Evolutionary conservation across 169 alveolate genomes (phyloP).

Genomic region (Eimeria sp.): DNA sequence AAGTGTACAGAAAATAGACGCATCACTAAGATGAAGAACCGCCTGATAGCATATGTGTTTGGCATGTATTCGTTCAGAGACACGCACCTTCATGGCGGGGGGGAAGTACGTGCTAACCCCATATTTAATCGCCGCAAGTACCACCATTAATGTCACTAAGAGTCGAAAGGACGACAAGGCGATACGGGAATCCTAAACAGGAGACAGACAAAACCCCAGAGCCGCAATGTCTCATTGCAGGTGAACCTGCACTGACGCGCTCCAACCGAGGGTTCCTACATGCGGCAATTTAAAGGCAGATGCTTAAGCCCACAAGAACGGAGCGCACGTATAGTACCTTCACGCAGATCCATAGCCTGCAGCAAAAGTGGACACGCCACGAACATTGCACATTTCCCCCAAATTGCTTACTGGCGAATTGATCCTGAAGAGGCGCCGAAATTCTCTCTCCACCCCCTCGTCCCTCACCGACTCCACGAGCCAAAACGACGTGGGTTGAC

Average conservation of each 20-base stretch:
- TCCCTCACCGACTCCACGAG: slow-evolving; percentile 68
- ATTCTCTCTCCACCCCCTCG: slow-evolving; percentile 67
- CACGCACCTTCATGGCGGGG: slow-evolving; percentile 76
- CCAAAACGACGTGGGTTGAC: slow-evolving; percentile 75
- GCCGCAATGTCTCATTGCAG: background rate
- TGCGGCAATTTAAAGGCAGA: background rate
- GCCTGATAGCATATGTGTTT: no score
- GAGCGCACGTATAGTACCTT: background rate
- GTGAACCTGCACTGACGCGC: background rate
- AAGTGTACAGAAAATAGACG: background rate
- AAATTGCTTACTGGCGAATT: slow-evolving; percentile 42
- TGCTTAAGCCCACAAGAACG: background rate
- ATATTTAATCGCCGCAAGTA: slow-evolving; percentile 61
- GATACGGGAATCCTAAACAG: slow-evolving; percentile 54
- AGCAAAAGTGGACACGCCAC: background rate
- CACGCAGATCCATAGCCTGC: background rate
- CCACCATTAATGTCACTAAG: slow-evolving; percentile 61
- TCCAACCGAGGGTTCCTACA: background rate
- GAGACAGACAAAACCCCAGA: background rate
- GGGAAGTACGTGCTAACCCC: slow-evolving; percentile 76
- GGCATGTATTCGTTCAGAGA: background rate
- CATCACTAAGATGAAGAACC: background rate
- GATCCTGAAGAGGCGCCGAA: slow-evolving; percentile 60
- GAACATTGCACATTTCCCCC: no score
- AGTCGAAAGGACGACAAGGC: slow-evolving; percentile 71